Evolutionary conservation across 176 grass and related monocot species (phyloP), one percentile per base, ranked within the genome.

Genomic region (Triticum dicoccoides): DNA sequence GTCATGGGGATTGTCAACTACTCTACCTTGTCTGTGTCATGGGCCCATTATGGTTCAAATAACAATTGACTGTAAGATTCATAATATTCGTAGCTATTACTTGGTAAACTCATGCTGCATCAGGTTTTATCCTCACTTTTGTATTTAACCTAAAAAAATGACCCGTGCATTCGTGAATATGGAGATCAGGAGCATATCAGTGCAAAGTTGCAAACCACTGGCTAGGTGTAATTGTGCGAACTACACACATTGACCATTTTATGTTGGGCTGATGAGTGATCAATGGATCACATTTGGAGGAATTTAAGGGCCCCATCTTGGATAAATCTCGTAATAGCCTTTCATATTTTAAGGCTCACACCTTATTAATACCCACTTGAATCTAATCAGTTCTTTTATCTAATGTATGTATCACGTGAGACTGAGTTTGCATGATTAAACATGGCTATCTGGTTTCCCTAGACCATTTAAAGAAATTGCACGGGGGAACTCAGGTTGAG

Each of bases 271-370:
- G 6, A 32, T 67, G 13, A 67, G 5, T 80, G 38, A 80, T 29
- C n/a, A 27, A 29, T 65, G 7, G 12, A 63, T 62, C n/a, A 65
- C 8, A 80, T 42, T 42, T 80, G 13, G 2, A 29, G 35, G 59
- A 38, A 80, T 80, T 80, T 80, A 80, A 80, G 59, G 59, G n/a
- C 11, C 37, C 62, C 37, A 15, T 47, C 59, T 41, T 65, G 56
- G 77, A 63, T 79, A 25, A 63, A 63, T 27, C 38, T 65, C 13
- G 5, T 80, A 34, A 27, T 42, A 80, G 41, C 17, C 44, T 5
- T 8, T 30, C 61, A 38, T 39, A 58, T 78, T 23, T 38, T 10
- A 39, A 54, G 21, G 32, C 33, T 58, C 21, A 11, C 54, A 24
- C 39, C 24, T 81, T 32, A 30, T 66, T 42, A 20, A 8, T 25